These are phyloP conservation scores for Auriculariales sp. DNA, from an alignment of 768 basidiomycete genomes.

Conservation along the genomic window DNA sequence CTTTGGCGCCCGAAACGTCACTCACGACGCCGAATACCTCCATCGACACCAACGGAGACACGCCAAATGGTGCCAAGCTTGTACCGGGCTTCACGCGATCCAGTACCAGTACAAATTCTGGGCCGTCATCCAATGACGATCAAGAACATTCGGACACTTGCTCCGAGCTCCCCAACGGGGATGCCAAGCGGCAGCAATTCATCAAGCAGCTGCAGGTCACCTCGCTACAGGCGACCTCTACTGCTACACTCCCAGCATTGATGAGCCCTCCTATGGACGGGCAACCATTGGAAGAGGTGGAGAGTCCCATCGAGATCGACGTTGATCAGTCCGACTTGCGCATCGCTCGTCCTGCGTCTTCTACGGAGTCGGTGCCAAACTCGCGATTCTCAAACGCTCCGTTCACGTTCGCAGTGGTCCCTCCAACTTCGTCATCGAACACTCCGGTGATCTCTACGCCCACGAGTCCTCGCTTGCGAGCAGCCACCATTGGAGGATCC, in stretches of 20 bases:
- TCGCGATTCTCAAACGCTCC: conserved; percentile 10
- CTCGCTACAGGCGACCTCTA: conserved; percentile 10
- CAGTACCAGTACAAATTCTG: background rate
- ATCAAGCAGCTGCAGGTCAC: background rate
- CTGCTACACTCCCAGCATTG: conserved; percentile 25
- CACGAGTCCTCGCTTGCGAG: conserved; percentile 1
- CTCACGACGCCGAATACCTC: background rate
- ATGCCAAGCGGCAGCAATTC: background rate
- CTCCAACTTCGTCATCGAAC: conserved; percentile 3
- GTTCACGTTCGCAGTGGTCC: background rate
- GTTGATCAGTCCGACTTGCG: conserved; percentile 47
- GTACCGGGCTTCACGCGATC: background rate
- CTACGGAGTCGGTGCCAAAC: conserved; percentile 53
- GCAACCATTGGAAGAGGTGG: conserved; percentile 17
- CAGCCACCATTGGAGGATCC: background rate
- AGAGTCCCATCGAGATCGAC: conserved; percentile 47
- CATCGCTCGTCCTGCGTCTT: conserved; percentile 62
- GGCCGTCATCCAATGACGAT: background rate
- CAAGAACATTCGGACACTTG: background rate
- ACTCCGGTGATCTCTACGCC: conserved; percentile 5
- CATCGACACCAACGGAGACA: background rate
- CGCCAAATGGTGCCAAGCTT: background rate
- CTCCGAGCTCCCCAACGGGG: background rate
- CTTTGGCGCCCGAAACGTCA: background rate
- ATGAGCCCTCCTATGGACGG: conserved; percentile 8